Conservation (phyloP, 345 rosid species). For the Crucihimalaya himalaica region DNA sequence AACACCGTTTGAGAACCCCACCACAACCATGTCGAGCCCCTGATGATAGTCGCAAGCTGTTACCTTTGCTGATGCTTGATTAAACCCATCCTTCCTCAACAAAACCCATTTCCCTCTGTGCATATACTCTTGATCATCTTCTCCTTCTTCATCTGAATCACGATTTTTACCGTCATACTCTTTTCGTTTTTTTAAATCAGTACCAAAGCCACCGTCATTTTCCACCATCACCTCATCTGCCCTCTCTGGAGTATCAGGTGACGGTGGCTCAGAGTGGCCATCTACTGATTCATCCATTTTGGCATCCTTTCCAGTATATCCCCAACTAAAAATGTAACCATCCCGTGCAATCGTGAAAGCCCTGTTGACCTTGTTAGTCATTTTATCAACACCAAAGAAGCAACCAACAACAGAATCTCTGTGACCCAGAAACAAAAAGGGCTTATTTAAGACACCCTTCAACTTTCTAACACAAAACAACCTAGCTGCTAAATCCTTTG, state of each 20-base stretch:
- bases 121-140: slow-evolving; percentile 50
- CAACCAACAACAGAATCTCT: slow-evolving; percentile 85
- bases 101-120: slow-evolving; percentile 70
- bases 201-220: slow-evolving; percentile 20
- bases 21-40: slow-evolving; percentile 82
- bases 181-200: slow-evolving; percentile 57
- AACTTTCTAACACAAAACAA: slow-evolving; percentile 65
- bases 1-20: slow-evolving; percentile 88
- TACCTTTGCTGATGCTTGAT: slow-evolving; percentile 68
- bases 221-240: slow-evolving; percentile 44
- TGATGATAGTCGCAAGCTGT: slow-evolving; percentile 83
- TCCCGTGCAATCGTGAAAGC: slow-evolving; percentile 78
- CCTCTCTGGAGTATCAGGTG: slow-evolving; percentile 70
- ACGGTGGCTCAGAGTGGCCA: slow-evolving; percentile 49
- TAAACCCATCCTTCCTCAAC: slow-evolving; percentile 80
- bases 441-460: slow-evolving; percentile 63
- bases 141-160: slow-evolving; percentile 37
- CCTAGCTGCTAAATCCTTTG: slow-evolving; percentile 84
- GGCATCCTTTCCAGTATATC: slow-evolving; percentile 42
- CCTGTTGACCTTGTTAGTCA: slow-evolving; percentile 51
- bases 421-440: slow-evolving; percentile 81
- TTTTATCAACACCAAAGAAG: slow-evolving; percentile 79
- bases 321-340: slow-evolving; percentile 82
- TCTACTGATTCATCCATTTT: slow-evolving; percentile 37
- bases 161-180: slow-evolving; percentile 51